Evolutionary conservation across 2,329 filamentous ascomycete genomes (phyloP).

Genomic region (Periconia sp.): DNA sequence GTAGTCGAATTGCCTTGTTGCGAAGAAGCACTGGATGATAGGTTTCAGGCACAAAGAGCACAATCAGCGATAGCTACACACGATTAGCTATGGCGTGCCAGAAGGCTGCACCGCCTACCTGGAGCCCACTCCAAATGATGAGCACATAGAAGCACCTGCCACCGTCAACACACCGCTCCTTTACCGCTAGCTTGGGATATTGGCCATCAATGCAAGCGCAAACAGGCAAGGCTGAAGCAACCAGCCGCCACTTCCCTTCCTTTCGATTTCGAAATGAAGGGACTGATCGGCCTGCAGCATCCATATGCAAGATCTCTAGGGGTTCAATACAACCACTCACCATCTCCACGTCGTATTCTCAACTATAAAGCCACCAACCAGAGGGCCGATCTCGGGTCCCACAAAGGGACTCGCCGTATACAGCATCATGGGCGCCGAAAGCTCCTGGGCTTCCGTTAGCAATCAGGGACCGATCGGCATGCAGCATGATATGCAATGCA

Average conservation of each 20-base stretch:
- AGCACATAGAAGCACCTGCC: slow-evolving; percentile 70
- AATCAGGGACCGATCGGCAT: slow-evolving; percentile 1
- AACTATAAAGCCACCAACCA: slow-evolving; percentile 83
- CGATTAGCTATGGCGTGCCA: slow-evolving; percentile 8
- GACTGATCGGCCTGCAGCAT: background rate
- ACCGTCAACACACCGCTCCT: slow-evolving; percentile 31
- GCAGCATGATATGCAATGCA: slow-evolving; percentile 2
- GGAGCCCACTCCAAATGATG: slow-evolving; percentile 76
- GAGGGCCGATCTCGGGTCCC: slow-evolving; percentile 62
- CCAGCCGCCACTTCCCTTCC: slow-evolving; percentile 1
- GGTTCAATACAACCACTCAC: slow-evolving; percentile 25
- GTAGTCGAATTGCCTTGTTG: slow-evolving; percentile 71
- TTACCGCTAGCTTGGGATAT: background rate
- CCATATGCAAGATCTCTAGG: slow-evolving; percentile 10
- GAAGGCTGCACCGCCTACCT: slow-evolving; percentile 33
- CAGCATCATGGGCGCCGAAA: slow-evolving; percentile 83
- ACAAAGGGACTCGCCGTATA: slow-evolving; percentile 62
- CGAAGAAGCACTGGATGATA: slow-evolving; percentile 76
- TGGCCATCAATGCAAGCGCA: slow-evolving; percentile 7
- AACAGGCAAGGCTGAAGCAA: slow-evolving; percentile 6
- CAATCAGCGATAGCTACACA: slow-evolving; percentile 66
- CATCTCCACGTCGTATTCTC: slow-evolving; percentile 69
- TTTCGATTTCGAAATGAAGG: background rate
- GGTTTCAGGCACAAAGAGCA: slow-evolving; percentile 83
- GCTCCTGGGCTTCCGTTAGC: slow-evolving; percentile 49